Base-by-base conservation (phyloP, 768 basidiomycete genomes). In the Crepidotus variabilis region DNA sequence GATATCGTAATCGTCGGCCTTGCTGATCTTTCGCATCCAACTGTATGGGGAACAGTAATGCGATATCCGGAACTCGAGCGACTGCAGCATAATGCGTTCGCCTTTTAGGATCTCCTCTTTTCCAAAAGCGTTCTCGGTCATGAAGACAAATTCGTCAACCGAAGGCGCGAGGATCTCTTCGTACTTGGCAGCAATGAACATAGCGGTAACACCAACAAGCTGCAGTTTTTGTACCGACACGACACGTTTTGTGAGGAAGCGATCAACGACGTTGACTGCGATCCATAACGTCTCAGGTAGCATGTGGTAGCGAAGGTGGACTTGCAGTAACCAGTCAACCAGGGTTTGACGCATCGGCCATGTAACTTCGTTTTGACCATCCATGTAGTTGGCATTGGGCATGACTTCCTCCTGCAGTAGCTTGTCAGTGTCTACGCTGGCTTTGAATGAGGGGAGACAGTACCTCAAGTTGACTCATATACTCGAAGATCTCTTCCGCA, bases 271-370 rank as follows among this genome's bases (percentile, higher is more conserved):
- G 76, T 98, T 99, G 79, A 99, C 83, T 43, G 96, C 92, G 65
- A 98, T 98, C 97, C 97, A 99, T 16, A 98, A 83, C 2, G 97
- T 99, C 72, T 99, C 97, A 24, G 97, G 96, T 48, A 98, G 84
- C 92, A 99, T 93, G 78, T 98, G 96, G 79, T 98, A 99, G 24
- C 94, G 88, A 58, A 98, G 78, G 77, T 99, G 97, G 33, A 98
- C 94, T 70, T 98, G 96, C 54, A 96, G 82, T 21, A 99, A 81
- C 97, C 97, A 99, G 76, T 99, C 97, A 62, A 99, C 90, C 39
- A 99, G 83, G 1, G 92, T 94, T 69, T 94, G 90, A 54, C 97
- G 91, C 94, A 97, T 98, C 18, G 80, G 71, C 95, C 95, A 96
- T 60, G 75, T 83, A 63, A 99, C 90, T 73, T 98, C 96, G 56